phyloP scores from a whole-genome alignment of 441 rosid species.

The Populus hybrid region DNA sequence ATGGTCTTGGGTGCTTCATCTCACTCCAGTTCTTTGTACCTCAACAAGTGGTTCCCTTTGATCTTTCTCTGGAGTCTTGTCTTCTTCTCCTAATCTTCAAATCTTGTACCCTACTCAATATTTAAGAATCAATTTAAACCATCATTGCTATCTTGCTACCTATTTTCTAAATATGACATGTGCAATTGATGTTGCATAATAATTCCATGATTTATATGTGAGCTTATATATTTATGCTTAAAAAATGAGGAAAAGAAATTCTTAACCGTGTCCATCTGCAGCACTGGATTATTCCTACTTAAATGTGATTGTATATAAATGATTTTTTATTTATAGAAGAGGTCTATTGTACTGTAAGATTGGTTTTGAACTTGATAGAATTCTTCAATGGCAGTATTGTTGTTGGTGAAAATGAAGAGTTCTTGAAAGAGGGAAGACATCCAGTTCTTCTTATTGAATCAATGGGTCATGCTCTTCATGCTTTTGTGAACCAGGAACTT shows the following conservation, averaged over 20 bases:
- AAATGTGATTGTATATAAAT: neutral
- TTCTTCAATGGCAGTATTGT: conserved; percentile 44
- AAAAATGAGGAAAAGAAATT: neutral
- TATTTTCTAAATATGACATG: neutral
- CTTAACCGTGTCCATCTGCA: neutral
- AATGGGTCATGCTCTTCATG: conserved; percentile 86
- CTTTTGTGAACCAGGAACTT: conserved; percentile 70
- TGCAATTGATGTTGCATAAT: neutral
- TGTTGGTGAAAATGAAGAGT: conserved; percentile 54
- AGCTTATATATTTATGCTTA: neutral
- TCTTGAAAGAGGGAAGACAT: conserved; percentile 50
- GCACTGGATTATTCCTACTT: neutral
- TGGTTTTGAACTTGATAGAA: conserved; percentile 18
- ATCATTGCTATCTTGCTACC: neutral
- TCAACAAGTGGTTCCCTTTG: too few relatives aligned
- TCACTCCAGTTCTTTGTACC: too few relatives aligned
- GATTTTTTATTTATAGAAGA: neutral
- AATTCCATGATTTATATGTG: neutral
- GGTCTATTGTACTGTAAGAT: neutral
- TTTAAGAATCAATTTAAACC: neutral
- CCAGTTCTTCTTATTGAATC: conserved; percentile 73
- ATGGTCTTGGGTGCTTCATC: neutral
- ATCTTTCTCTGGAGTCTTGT: too few relatives aligned
- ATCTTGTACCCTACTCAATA: neutral
- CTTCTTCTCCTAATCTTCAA: too few relatives aligned